Percentiles rank a stretch among this genome's conserved stretches.
phyloP scores from a whole-genome alignment of 208 protist genomes.

The Histomonas meleagridis region DNA sequence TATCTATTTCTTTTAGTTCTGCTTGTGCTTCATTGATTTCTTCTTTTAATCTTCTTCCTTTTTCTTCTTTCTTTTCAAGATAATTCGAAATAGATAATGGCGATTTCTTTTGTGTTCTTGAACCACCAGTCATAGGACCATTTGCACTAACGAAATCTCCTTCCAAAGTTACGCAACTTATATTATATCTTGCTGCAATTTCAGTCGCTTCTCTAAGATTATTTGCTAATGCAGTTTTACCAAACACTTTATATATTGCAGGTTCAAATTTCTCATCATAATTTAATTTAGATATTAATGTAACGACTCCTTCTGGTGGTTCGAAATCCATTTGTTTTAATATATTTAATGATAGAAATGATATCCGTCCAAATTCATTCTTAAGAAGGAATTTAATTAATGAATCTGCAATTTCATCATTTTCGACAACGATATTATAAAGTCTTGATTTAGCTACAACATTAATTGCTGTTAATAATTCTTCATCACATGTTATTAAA shows the following conservation, averaged over 20 bases:
- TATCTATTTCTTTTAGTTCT: background rate
- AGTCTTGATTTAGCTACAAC: background rate
- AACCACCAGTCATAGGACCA: background rate
- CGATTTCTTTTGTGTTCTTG: background rate
- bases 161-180: background rate
- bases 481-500: background rate
- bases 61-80: background rate
- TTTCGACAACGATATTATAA: constrained; percentile 4
- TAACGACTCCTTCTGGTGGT: background rate
- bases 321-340: background rate
- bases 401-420: background rate
- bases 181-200: background rate
- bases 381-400: background rate
- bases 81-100: background rate
- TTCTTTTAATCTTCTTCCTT: background rate
- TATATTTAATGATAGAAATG: background rate
- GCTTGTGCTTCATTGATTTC: background rate
- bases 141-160: background rate
- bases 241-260: background rate
- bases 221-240: background rate
- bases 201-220: background rate
- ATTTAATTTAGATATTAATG: background rate
- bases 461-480: background rate
- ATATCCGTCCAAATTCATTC: background rate
- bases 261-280: background rate